Evolutionary conservation across 495 filamentous ascomycete species (phyloP).

Genomic region (Elasticomyces elasticus): DNA sequence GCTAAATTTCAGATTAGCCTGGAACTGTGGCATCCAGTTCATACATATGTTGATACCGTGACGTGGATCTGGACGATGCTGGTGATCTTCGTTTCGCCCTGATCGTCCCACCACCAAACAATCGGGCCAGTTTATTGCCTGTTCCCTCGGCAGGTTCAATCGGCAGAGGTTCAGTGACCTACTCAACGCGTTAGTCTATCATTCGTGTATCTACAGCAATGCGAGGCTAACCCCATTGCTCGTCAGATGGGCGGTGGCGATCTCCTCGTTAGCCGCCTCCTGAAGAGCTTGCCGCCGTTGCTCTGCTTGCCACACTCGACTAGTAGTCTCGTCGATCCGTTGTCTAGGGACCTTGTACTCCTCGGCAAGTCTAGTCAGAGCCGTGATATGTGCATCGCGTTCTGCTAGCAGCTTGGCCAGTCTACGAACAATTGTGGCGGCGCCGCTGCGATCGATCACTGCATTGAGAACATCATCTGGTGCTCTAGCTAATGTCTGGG

Average conservation of each 20-base stretch:
- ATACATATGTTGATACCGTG: background rate
- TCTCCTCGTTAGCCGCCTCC: slow-evolving; percentile 5
- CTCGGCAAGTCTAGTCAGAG: slow-evolving; percentile 17
- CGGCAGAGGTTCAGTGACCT: background rate
- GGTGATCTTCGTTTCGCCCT: slow-evolving; percentile 4
- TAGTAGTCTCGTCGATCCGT: slow-evolving; percentile 10
- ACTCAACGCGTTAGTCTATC: background rate
- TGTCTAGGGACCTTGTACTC: slow-evolving; percentile 15
- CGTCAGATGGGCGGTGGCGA: background rate
- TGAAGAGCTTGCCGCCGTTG: slow-evolving; percentile 8
- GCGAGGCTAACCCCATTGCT: slow-evolving; percentile 4
- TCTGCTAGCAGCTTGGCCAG: slow-evolving; percentile 15
- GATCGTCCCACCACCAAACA: slow-evolving; percentile 12
- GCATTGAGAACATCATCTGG: slow-evolving; percentile 3
- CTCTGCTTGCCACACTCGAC: slow-evolving; percentile 11
- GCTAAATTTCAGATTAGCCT: background rate
- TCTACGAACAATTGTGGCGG: slow-evolving; percentile 6
- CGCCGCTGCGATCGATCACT: slow-evolving; percentile 15
- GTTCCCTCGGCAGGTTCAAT: background rate
- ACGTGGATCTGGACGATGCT: slow-evolving; percentile 13
- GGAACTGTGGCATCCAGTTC: background rate
- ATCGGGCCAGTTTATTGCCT: background rate
- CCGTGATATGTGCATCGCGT: slow-evolving; percentile 21
- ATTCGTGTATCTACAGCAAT: background rate
- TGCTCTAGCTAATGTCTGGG: slow-evolving; percentile 14